Evolutionary conservation across 306 rosid species (phyloP), one percentile per base, ranked within the genome.

Genomic region (Potentilla sterilis): DNA sequence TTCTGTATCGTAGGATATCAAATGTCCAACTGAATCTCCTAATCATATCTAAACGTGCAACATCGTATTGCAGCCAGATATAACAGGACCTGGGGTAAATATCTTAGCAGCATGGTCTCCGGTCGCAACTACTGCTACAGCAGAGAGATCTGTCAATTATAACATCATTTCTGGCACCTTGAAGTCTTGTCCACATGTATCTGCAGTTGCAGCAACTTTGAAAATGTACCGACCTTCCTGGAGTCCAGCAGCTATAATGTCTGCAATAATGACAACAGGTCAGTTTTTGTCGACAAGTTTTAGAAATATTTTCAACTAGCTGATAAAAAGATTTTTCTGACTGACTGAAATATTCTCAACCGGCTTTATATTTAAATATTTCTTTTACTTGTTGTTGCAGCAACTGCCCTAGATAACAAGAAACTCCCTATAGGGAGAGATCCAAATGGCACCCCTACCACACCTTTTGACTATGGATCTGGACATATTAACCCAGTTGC

Each of bases 51-150:
- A 58, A 52, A 64, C 13, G 24, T 41, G 28, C 72, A 78, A 69
- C 79, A 70, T 63, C 57, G 58, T 41, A n/a, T 15, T 81, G 87
- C 86, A 89, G 91, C 97, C 92, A 66, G 88, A 91, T 71, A 79
- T 86, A 52, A 84, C 89, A 72, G 91, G 78, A 75, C 94, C 88
- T 7, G 93, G 94, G 43, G 78, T 87, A 85, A 89, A 89, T 73
- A 83, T 87, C 66, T 80, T 89, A 79, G 94, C 92, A 83, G 88
- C 94, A 81, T 91, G 94, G 90, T 87, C 97, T 67, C 97, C 90
- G 3, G 75, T 78, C 1, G 72, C 85, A 69, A 83, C 89, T 63
- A 69, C 41, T 58, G 81, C 76, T 44, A 86, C 92, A 19, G 85
- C 81, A 19, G 87, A 77, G 21, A 52, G 32, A 86, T 64, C 93